Evolutionary conservation across 345 rosid species (phyloP).

Genomic region (Anacardium occidentale): DNA sequence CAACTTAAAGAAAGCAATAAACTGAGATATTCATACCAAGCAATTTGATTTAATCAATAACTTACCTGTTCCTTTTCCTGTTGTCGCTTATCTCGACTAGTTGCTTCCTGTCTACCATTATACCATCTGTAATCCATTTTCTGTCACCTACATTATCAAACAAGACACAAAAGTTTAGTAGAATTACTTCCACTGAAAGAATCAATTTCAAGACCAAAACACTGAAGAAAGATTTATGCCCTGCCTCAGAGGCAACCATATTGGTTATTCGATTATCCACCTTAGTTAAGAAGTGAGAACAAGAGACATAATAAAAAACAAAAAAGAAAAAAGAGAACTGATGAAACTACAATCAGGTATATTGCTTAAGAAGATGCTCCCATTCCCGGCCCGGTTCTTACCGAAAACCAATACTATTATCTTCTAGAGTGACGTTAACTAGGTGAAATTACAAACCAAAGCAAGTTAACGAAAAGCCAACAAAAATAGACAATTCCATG

Average conservation of each 20-base stretch:
- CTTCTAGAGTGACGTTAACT: neutral
- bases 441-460: neutral
- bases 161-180: neutral
- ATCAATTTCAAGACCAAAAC: neutral
- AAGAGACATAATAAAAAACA: neutral
- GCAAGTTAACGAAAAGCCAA: neutral
- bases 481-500: neutral
- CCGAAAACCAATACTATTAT: neutral
- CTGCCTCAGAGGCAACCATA: neutral
- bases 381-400: neutral
- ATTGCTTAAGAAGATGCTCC: neutral
- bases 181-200: neutral
- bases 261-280: neutral
- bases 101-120: constrained; percentile 36
- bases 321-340: too few relatives aligned
- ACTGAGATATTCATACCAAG: neutral
- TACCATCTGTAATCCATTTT: constrained; percentile 49
- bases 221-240: neutral
- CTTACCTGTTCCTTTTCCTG: constrained; percentile 46
- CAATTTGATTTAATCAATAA: constrained; percentile 3
- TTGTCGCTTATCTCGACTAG: constrained; percentile 39
- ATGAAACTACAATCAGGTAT: neutral
- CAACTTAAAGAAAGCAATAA: neutral
- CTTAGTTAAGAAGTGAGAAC: neutral
- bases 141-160: constrained; percentile 15